Base-by-base conservation (phyloP, 805 yeast species). In the Ogataea philodendri region DNA sequence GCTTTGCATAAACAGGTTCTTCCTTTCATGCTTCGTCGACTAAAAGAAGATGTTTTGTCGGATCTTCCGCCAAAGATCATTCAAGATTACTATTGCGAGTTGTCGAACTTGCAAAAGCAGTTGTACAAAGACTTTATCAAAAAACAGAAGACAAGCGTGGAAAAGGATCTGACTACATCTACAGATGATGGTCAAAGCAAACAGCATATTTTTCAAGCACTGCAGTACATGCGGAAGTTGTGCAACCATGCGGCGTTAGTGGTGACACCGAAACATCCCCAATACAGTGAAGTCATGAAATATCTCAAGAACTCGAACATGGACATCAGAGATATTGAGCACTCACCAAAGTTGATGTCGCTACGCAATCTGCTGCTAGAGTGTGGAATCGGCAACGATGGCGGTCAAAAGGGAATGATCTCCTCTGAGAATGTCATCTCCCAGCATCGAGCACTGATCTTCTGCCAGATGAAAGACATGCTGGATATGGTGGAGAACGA, bases 11-110 rank as follows among this genome's bases (percentile, higher is more conserved):
- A 90, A 52, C 99, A 93, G 51, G 97, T 88, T 0, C 68, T 93
- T 30, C 99, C 99, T 10, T 93, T 93, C 59, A 83, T 94, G 88
- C 67, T 93, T 46, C 82, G 99, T 60, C 81, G 99, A 59, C 71
- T 93, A 54, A 93, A 93, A 59, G 97, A 93, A 56, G 97, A 93
- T 49, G 99, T 93, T 4, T 67, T 93, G 35, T 83, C 94, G 1
- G 99, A 93, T 59, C 69, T 93, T 49, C 99, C 99, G 7, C 99
- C 99, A 24, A 93, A 93, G 63, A 93, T 94, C 50, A 93, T 93
- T 48, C 99, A 93, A 60, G 99, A 93, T 65, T 90, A 93, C 60
- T 93, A 93, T 60, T 93, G 98, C 66, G 97, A 93, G 48, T 69
- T 94, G 44, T 86, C 95, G 49, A 95, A 87, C 45, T 66, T 88